phyloP scores from a whole-genome alignment of 1,284 basidiomycete genomes.

The Ustilago xerochloae region DNA sequence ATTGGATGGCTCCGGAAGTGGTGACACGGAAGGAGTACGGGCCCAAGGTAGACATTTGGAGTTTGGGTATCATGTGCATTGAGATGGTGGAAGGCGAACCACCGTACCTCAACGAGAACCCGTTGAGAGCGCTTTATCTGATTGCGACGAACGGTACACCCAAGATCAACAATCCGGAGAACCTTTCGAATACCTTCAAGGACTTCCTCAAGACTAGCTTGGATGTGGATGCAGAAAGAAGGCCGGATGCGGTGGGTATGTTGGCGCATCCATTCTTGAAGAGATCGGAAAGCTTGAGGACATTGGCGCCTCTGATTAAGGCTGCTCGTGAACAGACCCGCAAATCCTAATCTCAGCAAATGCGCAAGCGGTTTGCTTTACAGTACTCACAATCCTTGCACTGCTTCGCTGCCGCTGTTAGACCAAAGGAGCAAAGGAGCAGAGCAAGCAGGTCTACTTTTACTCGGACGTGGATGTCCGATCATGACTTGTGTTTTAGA shows the following conservation, averaged over 20 bases:
- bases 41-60: constrained; percentile 98
- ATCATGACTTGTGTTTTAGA: constrained; percentile 9
- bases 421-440: too few species aligned
- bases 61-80: constrained; percentile 97
- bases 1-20: constrained; percentile 99
- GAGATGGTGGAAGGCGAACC: constrained; percentile 99
- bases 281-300: constrained; percentile 81
- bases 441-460: too few species aligned
- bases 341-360: constrained; percentile 25
- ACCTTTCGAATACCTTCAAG: constrained; percentile 84
- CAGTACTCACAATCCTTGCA: too few species aligned
- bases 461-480: neutral
- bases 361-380: too few species aligned
- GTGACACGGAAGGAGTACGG: constrained; percentile 98
- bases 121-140: constrained; percentile 91
- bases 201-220: constrained; percentile 90
- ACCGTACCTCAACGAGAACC: constrained; percentile 96
- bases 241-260: constrained; percentile 86
- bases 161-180: constrained; percentile 93
- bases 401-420: too few species aligned
- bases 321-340: constrained; percentile 79
- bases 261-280: constrained; percentile 89
- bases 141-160: constrained; percentile 99
- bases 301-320: constrained; percentile 89
- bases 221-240: constrained; percentile 92